These are phyloP conservation scores for Chenopodium quinoa DNA, from an alignment of 148 eudicot species.

Conservation along the genomic window DNA sequence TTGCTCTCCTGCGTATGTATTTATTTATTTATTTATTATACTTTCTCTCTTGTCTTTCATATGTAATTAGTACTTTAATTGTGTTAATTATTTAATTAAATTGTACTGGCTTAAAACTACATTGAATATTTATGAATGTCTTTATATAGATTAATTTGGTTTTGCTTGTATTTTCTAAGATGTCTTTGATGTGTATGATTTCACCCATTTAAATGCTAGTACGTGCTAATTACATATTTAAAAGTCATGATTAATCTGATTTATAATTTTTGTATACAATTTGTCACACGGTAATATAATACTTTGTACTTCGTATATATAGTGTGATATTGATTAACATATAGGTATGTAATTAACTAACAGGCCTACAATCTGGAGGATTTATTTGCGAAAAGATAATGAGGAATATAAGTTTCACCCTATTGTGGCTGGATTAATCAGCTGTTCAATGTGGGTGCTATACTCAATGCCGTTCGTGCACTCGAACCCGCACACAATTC, in stretches of 20 bases:
- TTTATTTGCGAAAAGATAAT: constrained; percentile 43
- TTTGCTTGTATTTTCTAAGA: no score
- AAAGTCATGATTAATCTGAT: not conserved
- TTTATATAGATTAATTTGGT: no score
- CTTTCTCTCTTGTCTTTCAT: not conserved
- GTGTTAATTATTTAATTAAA: no score
- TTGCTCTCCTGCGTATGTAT: constrained; percentile 44
- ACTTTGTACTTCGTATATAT: no score
- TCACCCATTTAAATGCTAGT: no score
- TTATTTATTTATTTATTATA: not conserved
- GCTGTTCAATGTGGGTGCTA: constrained; percentile 59
- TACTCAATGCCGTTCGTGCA: constrained; percentile 62
- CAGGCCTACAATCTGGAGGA: constrained; percentile 54
- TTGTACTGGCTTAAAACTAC: no score
- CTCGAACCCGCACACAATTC: constrained; percentile 41
- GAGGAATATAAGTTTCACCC: constrained; percentile 57
- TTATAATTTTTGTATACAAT: not conserved
- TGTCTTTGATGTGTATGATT: no score
- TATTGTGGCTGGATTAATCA: constrained; percentile 49
- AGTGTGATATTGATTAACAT: not conserved
- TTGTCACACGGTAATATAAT: no score
- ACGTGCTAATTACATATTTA: no score
- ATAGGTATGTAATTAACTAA: not conserved
- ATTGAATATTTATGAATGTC: not conserved
- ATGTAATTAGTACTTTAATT: no score